Conservation (phyloP, 257 asterid species). For the Datura wrightii region DNA sequence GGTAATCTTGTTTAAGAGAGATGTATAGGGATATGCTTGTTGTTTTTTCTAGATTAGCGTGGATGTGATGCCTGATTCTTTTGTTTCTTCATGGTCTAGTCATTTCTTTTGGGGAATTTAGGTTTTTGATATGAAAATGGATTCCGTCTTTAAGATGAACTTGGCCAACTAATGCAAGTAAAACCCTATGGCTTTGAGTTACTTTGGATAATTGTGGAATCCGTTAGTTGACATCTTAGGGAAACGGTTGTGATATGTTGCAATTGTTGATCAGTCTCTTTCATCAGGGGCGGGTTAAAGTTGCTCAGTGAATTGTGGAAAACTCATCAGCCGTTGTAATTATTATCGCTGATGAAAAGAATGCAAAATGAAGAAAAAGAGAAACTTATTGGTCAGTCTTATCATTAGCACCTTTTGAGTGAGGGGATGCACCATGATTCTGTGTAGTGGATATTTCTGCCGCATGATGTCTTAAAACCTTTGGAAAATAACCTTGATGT, state of each 20-base stretch:
- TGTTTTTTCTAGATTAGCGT: neutral
- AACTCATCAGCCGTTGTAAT: slow-evolving; percentile 11
- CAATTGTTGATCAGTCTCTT: slow-evolving; percentile 4
- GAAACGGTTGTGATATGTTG: neutral
- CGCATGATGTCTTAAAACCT: neutral
- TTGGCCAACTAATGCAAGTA: neutral
- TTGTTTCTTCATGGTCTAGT: slow-evolving; percentile 10
- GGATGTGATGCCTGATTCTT: slow-evolving; percentile 6
- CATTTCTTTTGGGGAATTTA: neutral
- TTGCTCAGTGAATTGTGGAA: neutral
- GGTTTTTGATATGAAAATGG: neutral
- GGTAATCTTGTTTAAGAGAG: neutral
- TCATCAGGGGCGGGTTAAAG: neutral
- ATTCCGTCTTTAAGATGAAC: slow-evolving; percentile 12
- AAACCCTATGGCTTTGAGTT: neutral
- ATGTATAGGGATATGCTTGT: neutral
- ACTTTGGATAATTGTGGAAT: slow-evolving; percentile 11
- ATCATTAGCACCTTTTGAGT: neutral
- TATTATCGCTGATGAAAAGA: neutral
- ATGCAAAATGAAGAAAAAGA: neutral
- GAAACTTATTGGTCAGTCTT: slow-evolving; percentile 21
- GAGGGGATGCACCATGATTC: neutral
- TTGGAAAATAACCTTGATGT: neutral
- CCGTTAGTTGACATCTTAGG: neutral
- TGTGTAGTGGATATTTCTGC: slow-evolving; percentile 17